Percentiles rank a stretch among this genome's conserved stretches.
These are phyloP conservation scores for Nicotiana attenuata DNA, from an alignment of 257 asterid species.

Conservation along the genomic window DNA sequence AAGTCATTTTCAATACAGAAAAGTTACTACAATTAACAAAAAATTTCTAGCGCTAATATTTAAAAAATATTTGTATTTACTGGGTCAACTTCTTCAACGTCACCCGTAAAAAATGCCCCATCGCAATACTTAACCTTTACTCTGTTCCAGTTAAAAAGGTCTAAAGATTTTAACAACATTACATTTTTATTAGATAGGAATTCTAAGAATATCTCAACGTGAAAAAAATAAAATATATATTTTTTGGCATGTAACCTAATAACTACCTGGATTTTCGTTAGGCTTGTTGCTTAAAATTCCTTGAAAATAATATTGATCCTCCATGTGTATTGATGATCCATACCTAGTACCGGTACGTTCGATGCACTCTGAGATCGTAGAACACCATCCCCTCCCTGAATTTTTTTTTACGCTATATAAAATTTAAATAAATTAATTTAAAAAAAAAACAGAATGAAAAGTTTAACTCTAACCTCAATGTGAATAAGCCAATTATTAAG, in stretches of 20 bases:
- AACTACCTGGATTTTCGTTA: neutral
- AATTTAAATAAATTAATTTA: no score
- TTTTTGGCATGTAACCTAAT: neutral
- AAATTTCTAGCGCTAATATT: neutral
- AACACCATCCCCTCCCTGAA: neutral
- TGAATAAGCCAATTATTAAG: neutral
- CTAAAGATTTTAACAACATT: conserved; percentile 25
- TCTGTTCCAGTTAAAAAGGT: conserved; percentile 88
- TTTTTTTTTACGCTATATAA: no score
- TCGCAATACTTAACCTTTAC: conserved; percentile 83
- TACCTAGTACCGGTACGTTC: neutral
- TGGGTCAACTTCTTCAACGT: conserved; percentile 31
- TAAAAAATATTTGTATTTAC: neutral
- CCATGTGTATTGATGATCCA: neutral
- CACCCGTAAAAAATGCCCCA: conserved; percentile 90
- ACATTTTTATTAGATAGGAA: neutral
- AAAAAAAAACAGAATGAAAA: no score
- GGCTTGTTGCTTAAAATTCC: neutral
- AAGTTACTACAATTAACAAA: neutral
- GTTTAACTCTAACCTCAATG: neutral
- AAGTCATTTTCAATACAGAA: neutral
- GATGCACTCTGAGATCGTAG: neutral
- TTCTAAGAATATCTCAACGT: neutral
- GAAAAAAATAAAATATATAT: neutral
- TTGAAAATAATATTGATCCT: neutral